Evolutionary conservation across 2,329 filamentous ascomycete genomes (phyloP).

Genomic region (Aspergillus sp.): DNA sequence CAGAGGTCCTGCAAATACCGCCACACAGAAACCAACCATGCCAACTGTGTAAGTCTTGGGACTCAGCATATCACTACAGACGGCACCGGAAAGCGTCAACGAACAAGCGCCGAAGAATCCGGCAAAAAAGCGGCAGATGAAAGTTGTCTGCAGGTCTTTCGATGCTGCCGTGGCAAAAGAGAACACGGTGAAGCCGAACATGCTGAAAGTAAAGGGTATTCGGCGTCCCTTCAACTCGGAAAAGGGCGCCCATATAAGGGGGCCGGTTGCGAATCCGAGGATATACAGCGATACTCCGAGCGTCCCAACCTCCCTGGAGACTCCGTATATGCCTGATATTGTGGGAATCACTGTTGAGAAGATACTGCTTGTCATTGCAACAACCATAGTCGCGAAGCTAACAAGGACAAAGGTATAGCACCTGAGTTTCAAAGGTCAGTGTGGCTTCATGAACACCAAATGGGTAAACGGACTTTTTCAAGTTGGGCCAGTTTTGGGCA

Average conservation of each 20-base stretch:
- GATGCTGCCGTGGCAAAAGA: slow-evolving; percentile 43
- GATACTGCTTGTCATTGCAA: slow-evolving; percentile 22
- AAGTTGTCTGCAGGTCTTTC: slow-evolving; percentile 33
- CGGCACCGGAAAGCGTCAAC: slow-evolving; percentile 37
- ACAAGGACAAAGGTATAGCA: slow-evolving; percentile 12
- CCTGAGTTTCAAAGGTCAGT: slow-evolving; percentile 5
- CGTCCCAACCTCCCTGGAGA: slow-evolving; percentile 17
- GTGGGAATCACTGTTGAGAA: slow-evolving; percentile 17
- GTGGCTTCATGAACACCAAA: not conserved
- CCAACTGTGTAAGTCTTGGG: slow-evolving; percentile 32
- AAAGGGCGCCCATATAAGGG: slow-evolving; percentile 38
- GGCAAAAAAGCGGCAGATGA: slow-evolving; percentile 43
- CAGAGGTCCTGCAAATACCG: slow-evolving; percentile 38
- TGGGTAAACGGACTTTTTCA: slow-evolving; percentile 10
- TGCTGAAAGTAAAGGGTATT: slow-evolving; percentile 38
- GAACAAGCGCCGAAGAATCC: slow-evolving; percentile 43
- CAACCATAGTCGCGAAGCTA: slow-evolving; percentile 21
- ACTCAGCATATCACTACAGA: slow-evolving; percentile 29
- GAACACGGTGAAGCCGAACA: slow-evolving; percentile 43
- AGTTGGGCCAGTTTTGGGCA: slow-evolving; percentile 3
- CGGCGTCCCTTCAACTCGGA: slow-evolving; percentile 45
- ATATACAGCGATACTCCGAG: slow-evolving; percentile 17
- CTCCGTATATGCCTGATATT: slow-evolving; percentile 12
- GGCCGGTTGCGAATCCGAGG: slow-evolving; percentile 25
- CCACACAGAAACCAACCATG: slow-evolving; percentile 20